A percentile compares a stretch with the other conserved stretches of the same genome.
Evolutionary conservation across 2,329 filamentous ascomycete species (phyloP).

Genomic region (Aspergillus ibericus): DNA sequence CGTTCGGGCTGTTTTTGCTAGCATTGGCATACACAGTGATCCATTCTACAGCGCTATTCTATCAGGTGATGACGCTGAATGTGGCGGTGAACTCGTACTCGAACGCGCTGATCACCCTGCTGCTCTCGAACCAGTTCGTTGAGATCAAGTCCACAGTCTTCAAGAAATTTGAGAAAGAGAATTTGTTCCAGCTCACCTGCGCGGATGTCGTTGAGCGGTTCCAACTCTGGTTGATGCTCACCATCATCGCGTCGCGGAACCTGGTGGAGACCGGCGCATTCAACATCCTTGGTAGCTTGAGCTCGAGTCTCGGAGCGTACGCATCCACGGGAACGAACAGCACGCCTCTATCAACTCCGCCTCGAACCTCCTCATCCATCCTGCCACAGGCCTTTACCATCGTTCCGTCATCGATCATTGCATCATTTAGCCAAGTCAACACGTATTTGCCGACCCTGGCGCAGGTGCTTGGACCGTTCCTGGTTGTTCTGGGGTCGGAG

Average conservation of each 20-base stretch:
- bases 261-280: slow-evolving; percentile 92
- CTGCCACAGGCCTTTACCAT: slow-evolving; percentile 89
- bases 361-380: slow-evolving; percentile 64
- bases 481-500: slow-evolving; percentile 92
- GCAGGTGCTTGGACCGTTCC: slow-evolving; percentile 86
- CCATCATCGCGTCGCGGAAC: slow-evolving; percentile 94
- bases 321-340: slow-evolving; percentile 42
- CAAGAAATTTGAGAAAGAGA: slow-evolving; percentile 98
- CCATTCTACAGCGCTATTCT: slow-evolving; percentile 87
- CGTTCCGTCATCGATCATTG: slow-evolving; percentile 56
- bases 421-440: slow-evolving; percentile 44
- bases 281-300: slow-evolving; percentile 51
- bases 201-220: slow-evolving; percentile 97
- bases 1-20: slow-evolving; percentile 86
- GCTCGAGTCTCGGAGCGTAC: slow-evolving; percentile 31
- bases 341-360: slow-evolving; percentile 58
- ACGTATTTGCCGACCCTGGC: slow-evolving; percentile 53
- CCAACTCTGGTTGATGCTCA: slow-evolving; percentile 94
- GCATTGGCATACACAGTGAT: slow-evolving; percentile 83
- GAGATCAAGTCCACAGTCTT: slow-evolving; percentile 99
- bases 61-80: slow-evolving; percentile 96
- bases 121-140: slow-evolving; percentile 97
- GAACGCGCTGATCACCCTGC: slow-evolving; percentile 85
- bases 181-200: slow-evolving; percentile 92
- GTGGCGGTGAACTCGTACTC: slow-evolving; percentile 99